Evolutionary conservation across 495 filamentous ascomycete species (phyloP).

Genomic region (Hypoxylon perforatum): DNA sequence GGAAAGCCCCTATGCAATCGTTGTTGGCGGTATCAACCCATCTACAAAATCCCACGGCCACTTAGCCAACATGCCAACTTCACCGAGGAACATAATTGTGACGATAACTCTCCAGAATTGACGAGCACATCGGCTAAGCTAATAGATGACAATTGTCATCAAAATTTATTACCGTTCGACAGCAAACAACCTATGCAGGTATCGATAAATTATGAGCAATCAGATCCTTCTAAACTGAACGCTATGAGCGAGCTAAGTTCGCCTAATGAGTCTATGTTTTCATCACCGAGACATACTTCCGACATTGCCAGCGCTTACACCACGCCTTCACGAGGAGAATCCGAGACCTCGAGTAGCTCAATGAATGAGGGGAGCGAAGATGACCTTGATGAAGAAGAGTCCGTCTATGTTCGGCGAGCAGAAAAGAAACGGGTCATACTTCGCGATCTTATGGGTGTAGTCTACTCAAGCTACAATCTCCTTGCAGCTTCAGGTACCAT

Average conservation of each 20-base stretch:
- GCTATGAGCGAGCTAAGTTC: background rate
- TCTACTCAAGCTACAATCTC: background rate
- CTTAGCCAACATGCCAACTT: constrained; percentile 96
- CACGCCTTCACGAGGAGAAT: background rate
- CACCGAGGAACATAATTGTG: constrained; percentile 97
- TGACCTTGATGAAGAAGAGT: background rate
- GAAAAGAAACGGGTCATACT: background rate
- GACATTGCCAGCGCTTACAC: background rate
- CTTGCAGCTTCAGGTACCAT: background rate
- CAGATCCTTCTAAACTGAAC: background rate
- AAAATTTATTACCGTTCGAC: background rate
- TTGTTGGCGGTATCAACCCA: constrained; percentile 94
- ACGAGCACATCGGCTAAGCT: background rate
- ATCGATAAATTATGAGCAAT: background rate
- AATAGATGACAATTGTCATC: background rate
- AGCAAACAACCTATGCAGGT: background rate
- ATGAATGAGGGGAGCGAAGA: constrained; percentile 1
- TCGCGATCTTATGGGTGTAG: constrained; percentile 4
- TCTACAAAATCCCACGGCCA: constrained; percentile 94
- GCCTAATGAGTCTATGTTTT: background rate
- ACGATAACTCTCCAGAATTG: background rate
- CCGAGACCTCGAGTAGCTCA: background rate
- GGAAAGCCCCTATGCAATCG: constrained; percentile 98
- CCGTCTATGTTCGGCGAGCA: background rate
- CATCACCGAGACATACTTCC: background rate